Evolutionary conservation across 2,329 filamentous ascomycete species (phyloP).

Genomic region (Chaetoscypha palmicola): DNA sequence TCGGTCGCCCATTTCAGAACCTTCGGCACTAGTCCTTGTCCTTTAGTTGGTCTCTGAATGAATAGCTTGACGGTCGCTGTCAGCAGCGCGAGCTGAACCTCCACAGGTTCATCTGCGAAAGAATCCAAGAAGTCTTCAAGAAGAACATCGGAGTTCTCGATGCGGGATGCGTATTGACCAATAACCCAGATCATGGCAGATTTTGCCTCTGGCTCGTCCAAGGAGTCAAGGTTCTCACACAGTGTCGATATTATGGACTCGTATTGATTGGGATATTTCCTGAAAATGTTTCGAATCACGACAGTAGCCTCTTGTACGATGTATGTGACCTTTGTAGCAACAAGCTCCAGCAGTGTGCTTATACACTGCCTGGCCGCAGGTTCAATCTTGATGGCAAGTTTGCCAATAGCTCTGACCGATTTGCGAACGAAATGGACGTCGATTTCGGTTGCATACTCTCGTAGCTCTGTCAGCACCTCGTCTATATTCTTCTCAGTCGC

Average conservation of each 20-base stretch:
- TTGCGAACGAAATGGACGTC: conserved; percentile 98
- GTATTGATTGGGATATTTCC: conserved; percentile 98
- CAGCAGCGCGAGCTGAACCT: conserved; percentile 88
- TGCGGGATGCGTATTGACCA: conserved; percentile 92
- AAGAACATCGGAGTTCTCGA: conserved; percentile 91
- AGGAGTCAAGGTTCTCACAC: conserved; percentile 90
- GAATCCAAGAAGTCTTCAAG: conserved; percentile 93
- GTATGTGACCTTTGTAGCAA: conserved; percentile 96
- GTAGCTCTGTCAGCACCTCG: conserved; percentile 85
- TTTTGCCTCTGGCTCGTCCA: conserved; percentile 97
- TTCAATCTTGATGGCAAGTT: conserved; percentile 98
- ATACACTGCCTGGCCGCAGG: conserved; percentile 87
- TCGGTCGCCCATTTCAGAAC: conserved; percentile 98
- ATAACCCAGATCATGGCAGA: conserved; percentile 99
- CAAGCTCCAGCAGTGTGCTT: conserved; percentile 82
- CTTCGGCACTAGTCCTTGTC: conserved; percentile 84
- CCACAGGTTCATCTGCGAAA: conserved; percentile 89
- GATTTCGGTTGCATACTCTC: conserved; percentile 97
- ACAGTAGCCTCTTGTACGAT: conserved; percentile 99
- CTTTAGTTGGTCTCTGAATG: conserved; percentile 92
- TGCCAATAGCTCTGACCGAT: conserved; percentile 93
- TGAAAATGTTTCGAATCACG: conserved; percentile 97
- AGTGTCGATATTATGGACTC: conserved; percentile 94
- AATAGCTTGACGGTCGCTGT: conserved; percentile 97
- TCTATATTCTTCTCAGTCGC: conserved; percentile 93